Percentiles rank a stretch among this genome's conserved stretches.
Evolutionary conservation across 768 basidiomycete species (phyloP).

Genomic region (Boletus pseudopeckii): DNA sequence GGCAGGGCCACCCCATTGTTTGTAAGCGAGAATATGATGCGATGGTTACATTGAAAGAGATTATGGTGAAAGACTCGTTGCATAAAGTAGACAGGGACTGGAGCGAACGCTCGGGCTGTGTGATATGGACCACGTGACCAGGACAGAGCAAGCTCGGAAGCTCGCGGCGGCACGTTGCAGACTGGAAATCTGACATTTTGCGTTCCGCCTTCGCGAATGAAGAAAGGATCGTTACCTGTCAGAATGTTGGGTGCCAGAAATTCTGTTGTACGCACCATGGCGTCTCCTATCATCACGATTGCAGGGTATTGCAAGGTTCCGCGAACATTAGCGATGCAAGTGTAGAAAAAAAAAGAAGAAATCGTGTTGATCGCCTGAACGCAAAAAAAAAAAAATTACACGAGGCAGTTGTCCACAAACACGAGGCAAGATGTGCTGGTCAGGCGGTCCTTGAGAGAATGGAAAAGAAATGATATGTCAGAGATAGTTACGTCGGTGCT

Average conservation of each 20-base stretch:
- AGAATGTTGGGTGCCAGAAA: background rate
- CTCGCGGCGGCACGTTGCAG: conserved; percentile 24
- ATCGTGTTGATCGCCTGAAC: background rate
- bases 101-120: background rate
- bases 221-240: conserved; percentile 1
- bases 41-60: conserved; percentile 14
- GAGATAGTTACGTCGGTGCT: background rate
- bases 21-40: conserved; percentile 6
- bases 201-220: background rate
- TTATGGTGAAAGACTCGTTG: conserved; percentile 18
- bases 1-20: background rate
- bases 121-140: conserved; percentile 16
- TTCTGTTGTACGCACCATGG: background rate
- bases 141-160: conserved; percentile 26
- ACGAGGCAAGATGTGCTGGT: conserved; percentile 7
- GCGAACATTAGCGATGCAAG: too few species aligned
- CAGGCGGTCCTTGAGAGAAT: background rate
- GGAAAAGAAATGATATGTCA: background rate
- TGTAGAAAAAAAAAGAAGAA: background rate
- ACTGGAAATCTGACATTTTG: conserved; percentile 1
- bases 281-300: background rate
- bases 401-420: conserved; percentile 9
- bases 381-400: conserved; percentile 5
- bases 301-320: background rate
- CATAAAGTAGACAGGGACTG: conserved; percentile 19